A percentile compares a stretch with the other conserved stretches of the same genome.
Conservation (phyloP, 2,329 filamentous ascomycete species). For the Ampelomyces quisqualis region DNA sequence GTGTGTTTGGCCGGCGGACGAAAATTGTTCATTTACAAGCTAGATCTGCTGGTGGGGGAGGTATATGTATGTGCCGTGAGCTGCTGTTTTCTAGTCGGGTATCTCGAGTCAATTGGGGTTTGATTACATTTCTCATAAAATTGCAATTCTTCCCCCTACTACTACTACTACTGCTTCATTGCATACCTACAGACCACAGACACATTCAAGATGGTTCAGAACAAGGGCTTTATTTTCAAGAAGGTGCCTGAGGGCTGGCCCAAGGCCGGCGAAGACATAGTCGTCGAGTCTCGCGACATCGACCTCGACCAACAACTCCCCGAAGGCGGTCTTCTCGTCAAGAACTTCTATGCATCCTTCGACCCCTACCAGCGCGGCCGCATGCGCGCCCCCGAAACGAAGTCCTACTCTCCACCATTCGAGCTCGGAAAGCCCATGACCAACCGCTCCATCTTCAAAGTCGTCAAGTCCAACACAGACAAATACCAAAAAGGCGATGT, state of each 20-base stretch:
- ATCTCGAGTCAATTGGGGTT: slow-evolving; percentile 3
- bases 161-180: no score
- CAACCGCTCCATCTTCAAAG: slow-evolving; percentile 65
- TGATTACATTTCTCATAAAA: no score
- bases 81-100: slow-evolving; percentile 3
- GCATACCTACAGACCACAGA: no score
- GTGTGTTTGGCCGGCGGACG: slow-evolving; percentile 8
- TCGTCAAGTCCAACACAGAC: slow-evolving; percentile 67
- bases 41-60: background rate
- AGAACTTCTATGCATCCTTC: slow-evolving; percentile 73
- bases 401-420: slow-evolving; percentile 69
- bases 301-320: slow-evolving; percentile 62
- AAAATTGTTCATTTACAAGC: slow-evolving; percentile 11
- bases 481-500: slow-evolving; percentile 69
- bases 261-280: slow-evolving; percentile 68
- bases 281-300: slow-evolving; percentile 66
- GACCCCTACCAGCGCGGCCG: slow-evolving; percentile 83
- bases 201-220: slow-evolving; percentile 54
- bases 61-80: slow-evolving; percentile 14
- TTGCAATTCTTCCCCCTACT: background rate
- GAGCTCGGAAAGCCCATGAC: slow-evolving; percentile 62
- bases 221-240: slow-evolving; percentile 77
- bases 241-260: slow-evolving; percentile 66
- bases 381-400: slow-evolving; percentile 65
- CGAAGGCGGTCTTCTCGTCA: slow-evolving; percentile 65